These are phyloP conservation scores for Skeletonema marinoi DNA, from an alignment of 108 stramenopile genomes.

Conservation along the genomic window DNA sequence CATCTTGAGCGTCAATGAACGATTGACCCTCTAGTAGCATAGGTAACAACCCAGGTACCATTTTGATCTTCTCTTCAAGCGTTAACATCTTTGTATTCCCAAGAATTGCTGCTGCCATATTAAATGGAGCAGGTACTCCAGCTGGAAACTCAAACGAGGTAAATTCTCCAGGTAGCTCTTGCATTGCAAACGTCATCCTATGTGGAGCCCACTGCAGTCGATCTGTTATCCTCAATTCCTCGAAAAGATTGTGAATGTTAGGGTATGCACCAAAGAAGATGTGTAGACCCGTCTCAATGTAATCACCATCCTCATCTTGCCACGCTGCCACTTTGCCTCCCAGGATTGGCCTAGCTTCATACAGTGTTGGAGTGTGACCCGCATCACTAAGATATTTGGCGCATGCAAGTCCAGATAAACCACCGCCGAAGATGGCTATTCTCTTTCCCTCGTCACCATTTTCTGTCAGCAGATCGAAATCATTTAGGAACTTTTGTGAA, in stretches of 20 bases:
- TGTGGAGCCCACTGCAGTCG: constrained; percentile 98
- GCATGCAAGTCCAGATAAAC: constrained; percentile 69
- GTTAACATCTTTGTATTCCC: constrained; percentile 97
- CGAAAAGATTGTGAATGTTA: constrained; percentile 82
- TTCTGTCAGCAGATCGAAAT: constrained; percentile 32
- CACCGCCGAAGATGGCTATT: constrained; percentile 84
- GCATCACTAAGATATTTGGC: constrained; percentile 84
- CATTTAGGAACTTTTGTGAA: constrained; percentile 32
- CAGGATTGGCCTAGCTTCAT: constrained; percentile 63
- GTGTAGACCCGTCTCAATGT: constrained; percentile 87
- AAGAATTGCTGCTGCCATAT: constrained; percentile 94
- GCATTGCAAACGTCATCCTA: constrained; percentile 98
- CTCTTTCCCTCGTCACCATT: constrained; percentile 39
- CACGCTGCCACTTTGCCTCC: constrained; percentile 83
- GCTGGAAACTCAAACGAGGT: constrained; percentile 97
- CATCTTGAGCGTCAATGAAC: constrained; percentile 97
- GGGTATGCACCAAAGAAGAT: constrained; percentile 89
- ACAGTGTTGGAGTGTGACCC: constrained; percentile 71
- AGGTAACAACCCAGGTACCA: constrained; percentile 93
- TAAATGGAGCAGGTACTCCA: constrained; percentile 96
- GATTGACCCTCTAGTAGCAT: constrained; percentile 94
- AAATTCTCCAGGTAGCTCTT: constrained; percentile 95
- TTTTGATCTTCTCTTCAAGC: constrained; percentile 91
- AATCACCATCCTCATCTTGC: constrained; percentile 85
- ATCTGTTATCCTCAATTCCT: constrained; percentile 86